Evolutionary conservation across 2,329 filamentous ascomycete genomes (phyloP).

Genomic region (Aspergillus cejpii): DNA sequence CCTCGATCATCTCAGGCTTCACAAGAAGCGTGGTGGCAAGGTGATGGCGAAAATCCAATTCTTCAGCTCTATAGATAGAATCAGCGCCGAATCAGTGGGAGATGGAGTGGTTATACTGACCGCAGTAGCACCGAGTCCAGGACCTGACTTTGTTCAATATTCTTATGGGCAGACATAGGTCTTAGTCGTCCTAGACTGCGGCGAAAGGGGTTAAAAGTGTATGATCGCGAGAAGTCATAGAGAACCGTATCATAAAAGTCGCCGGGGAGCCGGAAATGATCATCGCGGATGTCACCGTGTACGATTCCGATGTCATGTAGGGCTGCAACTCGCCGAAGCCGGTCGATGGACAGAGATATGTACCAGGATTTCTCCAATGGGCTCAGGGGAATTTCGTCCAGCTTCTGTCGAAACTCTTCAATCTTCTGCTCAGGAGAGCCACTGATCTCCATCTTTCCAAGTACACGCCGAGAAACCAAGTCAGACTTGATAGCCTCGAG

Average conservation of each 20-base stretch:
- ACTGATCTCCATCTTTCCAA: not conserved
- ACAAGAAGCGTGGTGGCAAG: not conserved
- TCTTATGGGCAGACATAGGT: slow-evolving; percentile 2
- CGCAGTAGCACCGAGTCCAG: not conserved
- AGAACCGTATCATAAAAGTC: slow-evolving; percentile 15
- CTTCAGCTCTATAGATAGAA: slow-evolving; percentile 1
- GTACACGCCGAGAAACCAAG: too few species aligned
- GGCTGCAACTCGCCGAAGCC: slow-evolving; percentile 8
- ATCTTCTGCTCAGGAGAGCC: not conserved
- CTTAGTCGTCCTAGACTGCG: too few species aligned
- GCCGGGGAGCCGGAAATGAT: slow-evolving; percentile 11
- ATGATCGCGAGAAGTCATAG: slow-evolving; percentile 15
- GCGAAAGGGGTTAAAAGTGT: too few species aligned
- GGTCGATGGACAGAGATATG: slow-evolving; percentile 9
- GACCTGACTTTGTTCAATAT: slow-evolving; percentile 6
- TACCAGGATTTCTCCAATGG: slow-evolving; percentile 11
- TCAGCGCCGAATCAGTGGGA: not conserved
- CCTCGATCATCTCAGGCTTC: not conserved
- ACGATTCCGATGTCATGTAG: slow-evolving; percentile 12
- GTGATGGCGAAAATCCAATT: not conserved
- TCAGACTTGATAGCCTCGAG: not conserved
- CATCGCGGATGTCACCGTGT: slow-evolving; percentile 13
- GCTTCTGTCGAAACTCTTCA: not conserved
- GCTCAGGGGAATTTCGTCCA: slow-evolving; percentile 2
- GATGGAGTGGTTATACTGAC: not conserved